Conservation (phyloP, 768 basidiomycete species). For the Russula sp. region DNA sequence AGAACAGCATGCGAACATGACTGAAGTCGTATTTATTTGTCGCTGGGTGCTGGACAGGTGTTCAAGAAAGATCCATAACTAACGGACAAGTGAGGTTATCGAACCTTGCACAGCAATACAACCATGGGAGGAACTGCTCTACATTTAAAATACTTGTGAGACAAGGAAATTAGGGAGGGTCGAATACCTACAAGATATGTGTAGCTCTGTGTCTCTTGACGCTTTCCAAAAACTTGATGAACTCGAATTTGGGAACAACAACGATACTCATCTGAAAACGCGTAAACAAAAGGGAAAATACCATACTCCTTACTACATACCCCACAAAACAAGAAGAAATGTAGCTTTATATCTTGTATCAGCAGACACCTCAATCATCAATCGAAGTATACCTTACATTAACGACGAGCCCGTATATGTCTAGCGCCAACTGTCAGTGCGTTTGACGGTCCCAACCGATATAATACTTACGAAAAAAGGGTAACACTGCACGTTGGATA, state of each 20-base stretch:
- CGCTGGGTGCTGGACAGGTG: constrained; percentile 32
- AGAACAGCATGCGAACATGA: constrained; percentile 33
- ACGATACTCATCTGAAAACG: constrained; percentile 35
- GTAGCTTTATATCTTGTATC: constrained; percentile 32
- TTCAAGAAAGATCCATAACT: neutral
- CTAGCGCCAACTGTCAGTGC: constrained; percentile 36
- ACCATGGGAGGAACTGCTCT: constrained; percentile 36
- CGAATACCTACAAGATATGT: constrained; percentile 36
- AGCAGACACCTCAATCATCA: neutral
- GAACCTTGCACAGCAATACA: constrained; percentile 37
- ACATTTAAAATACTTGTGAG: neutral
- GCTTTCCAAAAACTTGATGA: constrained; percentile 37
- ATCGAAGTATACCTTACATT: constrained; percentile 14
- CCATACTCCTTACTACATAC: constrained; percentile 21
- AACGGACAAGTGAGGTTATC: neutral
- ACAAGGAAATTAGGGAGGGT: neutral
- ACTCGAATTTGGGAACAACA: constrained; percentile 38
- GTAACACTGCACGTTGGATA: constrained; percentile 30
- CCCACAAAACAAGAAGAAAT: constrained; percentile 33
- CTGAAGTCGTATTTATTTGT: constrained; percentile 36
- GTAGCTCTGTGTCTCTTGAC: constrained; percentile 36
- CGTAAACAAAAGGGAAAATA: neutral
- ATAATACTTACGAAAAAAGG: constrained; percentile 34
- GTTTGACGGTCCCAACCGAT: neutral
- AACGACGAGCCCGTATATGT: constrained; percentile 44